Percentiles rank a stretch among this genome's conserved stretches.
These are phyloP conservation scores for Chaetothyriales sp. DNA, from an alignment of 2,329 filamentous ascomycete genomes.

Conservation along the genomic window DNA sequence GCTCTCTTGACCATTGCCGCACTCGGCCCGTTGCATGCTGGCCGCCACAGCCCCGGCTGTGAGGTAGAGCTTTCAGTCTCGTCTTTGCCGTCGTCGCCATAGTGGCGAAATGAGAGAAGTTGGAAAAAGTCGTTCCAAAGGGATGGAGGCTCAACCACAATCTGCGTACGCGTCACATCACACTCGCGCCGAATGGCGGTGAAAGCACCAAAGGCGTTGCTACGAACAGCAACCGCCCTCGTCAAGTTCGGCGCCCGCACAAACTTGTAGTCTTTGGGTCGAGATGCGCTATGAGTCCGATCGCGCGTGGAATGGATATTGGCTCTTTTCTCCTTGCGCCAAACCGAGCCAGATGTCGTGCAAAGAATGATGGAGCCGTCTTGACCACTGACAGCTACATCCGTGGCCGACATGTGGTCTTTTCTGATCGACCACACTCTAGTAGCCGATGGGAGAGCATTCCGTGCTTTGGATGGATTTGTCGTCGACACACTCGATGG, in stretches of 20 bases:
- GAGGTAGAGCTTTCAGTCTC: conserved; percentile 32
- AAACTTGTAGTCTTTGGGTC: conserved; percentile 87
- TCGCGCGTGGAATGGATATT: conserved; percentile 50
- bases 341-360: conserved; percentile 83
- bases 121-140: conserved; percentile 62
- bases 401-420: conserved; percentile 66
- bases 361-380: conserved; percentile 91
- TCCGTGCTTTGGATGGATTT: conserved; percentile 79
- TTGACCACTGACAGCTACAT: conserved; percentile 68
- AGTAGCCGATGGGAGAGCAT: conserved; percentile 62
- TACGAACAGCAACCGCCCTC: conserved; percentile 67
- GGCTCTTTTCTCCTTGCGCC: conserved; percentile 69
- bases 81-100: conserved; percentile 39
- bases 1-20: conserved; percentile 26
- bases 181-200: conserved; percentile 75
- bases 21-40: conserved; percentile 5
- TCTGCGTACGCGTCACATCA: conserved; percentile 60
- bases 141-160: conserved; percentile 51
- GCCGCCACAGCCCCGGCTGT: conserved; percentile 33
- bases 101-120: conserved; percentile 53
- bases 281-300: conserved; percentile 28
- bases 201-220: conserved; percentile 81
- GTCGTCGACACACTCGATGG: conserved; percentile 62
- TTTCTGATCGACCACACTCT: conserved; percentile 84
- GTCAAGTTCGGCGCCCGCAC: conserved; percentile 79